Evolutionary conservation across 148 eudicot species (phyloP).

Genomic region (Heliosperma pusillum): DNA sequence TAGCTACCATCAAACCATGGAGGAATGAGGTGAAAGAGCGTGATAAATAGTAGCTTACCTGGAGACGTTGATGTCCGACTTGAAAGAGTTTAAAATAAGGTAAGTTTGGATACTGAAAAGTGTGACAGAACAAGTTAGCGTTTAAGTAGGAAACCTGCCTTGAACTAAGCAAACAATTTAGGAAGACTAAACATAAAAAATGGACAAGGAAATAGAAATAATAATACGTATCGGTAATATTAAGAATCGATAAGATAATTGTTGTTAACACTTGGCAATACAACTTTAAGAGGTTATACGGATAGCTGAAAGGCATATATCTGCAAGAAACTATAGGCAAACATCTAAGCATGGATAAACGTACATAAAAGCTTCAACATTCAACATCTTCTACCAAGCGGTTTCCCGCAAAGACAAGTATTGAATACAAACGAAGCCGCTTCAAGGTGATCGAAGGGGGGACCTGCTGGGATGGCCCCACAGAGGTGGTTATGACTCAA

Average conservation of each 20-base stretch:
- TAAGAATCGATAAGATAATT: neutral
- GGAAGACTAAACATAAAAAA: neutral
- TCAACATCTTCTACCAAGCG: conserved; percentile 56
- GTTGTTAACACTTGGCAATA: neutral
- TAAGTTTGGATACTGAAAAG: too few relatives aligned
- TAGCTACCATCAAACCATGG: too few relatives aligned
- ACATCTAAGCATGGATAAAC: conserved; percentile 3
- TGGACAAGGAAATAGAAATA: neutral
- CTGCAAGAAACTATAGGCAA: neutral
- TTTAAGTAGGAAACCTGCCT: too few relatives aligned
- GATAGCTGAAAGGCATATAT: neutral
- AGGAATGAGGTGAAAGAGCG: too few relatives aligned
- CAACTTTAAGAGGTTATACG: neutral
- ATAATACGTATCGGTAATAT: neutral
- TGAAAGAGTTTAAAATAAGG: too few relatives aligned
- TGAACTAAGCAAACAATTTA: neutral
- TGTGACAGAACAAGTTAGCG: too few relatives aligned
- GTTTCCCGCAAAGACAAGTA: conserved; percentile 82
- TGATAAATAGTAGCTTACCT: too few relatives aligned
- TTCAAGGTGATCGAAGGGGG: conserved; percentile 79
- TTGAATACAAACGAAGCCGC: conserved; percentile 72
- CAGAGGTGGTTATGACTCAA: conserved; percentile 79
- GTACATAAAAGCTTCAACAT: conserved; percentile 25
- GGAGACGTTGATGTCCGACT: too few relatives aligned
- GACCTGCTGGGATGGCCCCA: conserved; percentile 65